Base-by-base conservation (phyloP, 257 asterid species). In the Fraxinus cuspidata region DNA sequence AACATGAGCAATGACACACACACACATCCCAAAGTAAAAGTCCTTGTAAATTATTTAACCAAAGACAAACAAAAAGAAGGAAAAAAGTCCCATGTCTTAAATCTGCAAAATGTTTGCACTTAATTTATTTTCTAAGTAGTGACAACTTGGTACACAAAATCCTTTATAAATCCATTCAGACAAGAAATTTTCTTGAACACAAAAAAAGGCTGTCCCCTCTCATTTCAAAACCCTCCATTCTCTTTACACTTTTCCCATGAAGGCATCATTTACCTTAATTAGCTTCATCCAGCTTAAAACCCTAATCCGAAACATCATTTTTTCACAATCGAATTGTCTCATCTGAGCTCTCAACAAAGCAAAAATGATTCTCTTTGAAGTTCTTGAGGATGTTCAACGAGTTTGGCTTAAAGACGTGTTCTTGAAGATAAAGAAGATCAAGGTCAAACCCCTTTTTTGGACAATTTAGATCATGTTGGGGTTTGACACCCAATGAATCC, bases 61-160 rank as follows among this genome's bases (percentile, higher is more conserved):
- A 5, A 35, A 35, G 42, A 37, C 42, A 37, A 37, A 37, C 42
- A 37, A 37, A 4, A 37, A 7, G 42, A 37, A 81, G 68, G 85
- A 86, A 82, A 82, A 71, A 74, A 67, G 84, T 79, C 80, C 38
- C 68, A 65, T 66, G 66, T 83, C 85, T 84, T 42, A 81, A 81
- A 84, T 85, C 34, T 78, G 86, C 86, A 83, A 88, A 86, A 93
- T 83, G 91, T 89, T 87, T 78, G 82, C 83, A 81, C 94, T 86
- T 64, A 88, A 88, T 74, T 85, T 88, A 82, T 87, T 91, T 81
- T 81, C 86, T 89, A 81, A 70, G 75, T 66, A 74, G 86, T 81
- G 85, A 83, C 83, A 82, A 27, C 84, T 77, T 89, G 90, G 92
- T 31, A 31, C 32, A 31, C 84, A 84, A 83, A 74, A 79, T 78